Evolutionary conservation across 495 filamentous ascomycete species (phyloP).

Genomic region (Penicillium alfredii): DNA sequence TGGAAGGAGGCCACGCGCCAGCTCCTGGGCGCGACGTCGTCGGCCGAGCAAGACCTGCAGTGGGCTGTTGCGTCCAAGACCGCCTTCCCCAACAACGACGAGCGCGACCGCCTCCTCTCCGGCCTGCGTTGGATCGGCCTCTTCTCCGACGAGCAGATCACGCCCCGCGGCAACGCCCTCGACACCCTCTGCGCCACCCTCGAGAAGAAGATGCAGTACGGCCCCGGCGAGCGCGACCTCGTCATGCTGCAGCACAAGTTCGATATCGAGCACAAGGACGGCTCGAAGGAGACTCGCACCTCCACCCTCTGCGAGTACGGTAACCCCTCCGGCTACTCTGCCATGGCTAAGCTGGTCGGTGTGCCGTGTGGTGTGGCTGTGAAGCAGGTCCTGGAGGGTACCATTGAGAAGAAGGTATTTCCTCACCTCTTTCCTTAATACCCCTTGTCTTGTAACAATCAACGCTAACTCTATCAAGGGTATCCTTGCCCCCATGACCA

Average conservation of each 20-base stretch:
- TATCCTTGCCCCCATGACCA: constrained; percentile 74
- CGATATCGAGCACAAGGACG: constrained; percentile 77
- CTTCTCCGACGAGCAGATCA: constrained; percentile 71
- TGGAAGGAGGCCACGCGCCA: constrained; percentile 81
- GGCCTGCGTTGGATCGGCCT: constrained; percentile 84
- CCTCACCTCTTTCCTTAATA: too few relatives aligned
- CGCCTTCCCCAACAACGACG: constrained; percentile 60
- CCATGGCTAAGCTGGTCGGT: constrained; percentile 85
- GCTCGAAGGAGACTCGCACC: constrained; percentile 65
- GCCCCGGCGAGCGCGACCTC: constrained; percentile 75
- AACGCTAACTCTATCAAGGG: constrained; percentile 34
- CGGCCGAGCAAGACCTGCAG: constrained; percentile 58
- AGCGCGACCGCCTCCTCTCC: constrained; percentile 68
- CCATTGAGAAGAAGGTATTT: constrained; percentile 57
- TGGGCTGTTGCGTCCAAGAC: constrained; percentile 71
- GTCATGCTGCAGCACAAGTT: constrained; percentile 92
- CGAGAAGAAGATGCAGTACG: constrained; percentile 89
- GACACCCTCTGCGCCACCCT: constrained; percentile 87
- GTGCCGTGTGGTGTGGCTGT: constrained; percentile 58
- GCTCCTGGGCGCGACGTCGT: constrained; percentile 60
- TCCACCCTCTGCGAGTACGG: constrained; percentile 86
- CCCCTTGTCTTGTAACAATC: too few relatives aligned
- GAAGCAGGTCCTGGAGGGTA: constrained; percentile 79
- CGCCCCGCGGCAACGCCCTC: constrained; percentile 69
- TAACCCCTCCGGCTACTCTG: constrained; percentile 71